Evolutionary conservation across 495 filamentous ascomycete genomes (phyloP).

Genomic region (Eremomyces bilateralis): DNA sequence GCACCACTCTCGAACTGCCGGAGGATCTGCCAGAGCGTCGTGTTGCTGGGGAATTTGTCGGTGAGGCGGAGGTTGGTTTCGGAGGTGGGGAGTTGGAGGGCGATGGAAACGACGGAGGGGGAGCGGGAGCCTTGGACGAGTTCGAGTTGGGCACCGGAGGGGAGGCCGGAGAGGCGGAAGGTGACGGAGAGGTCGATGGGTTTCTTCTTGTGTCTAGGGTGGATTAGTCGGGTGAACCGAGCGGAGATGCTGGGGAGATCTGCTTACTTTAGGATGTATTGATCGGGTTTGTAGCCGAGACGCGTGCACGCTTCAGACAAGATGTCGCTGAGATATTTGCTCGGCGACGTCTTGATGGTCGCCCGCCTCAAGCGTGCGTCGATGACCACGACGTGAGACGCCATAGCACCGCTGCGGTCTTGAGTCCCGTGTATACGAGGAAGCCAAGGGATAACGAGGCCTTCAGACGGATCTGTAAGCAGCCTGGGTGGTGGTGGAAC

Average conservation of each 20-base stretch:
- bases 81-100: conserved; percentile 52
- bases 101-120: conserved; percentile 63
- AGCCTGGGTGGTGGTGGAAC: background rate
- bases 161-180: conserved; percentile 69
- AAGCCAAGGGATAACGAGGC: background rate
- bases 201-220: conserved; percentile 52
- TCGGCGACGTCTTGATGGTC: conserved; percentile 65
- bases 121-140: conserved; percentile 68
- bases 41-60: conserved; percentile 67
- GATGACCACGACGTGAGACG: conserved; percentile 73
- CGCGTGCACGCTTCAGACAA: conserved; percentile 70
- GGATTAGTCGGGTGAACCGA: conserved; percentile 4
- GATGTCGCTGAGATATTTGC: conserved; percentile 60
- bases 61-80: conserved; percentile 46
- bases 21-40: conserved; percentile 67
- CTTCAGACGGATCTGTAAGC: background rate
- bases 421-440: no score
- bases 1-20: conserved; percentile 65
- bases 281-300: conserved; percentile 39
- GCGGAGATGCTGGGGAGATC: background rate
- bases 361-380: conserved; percentile 49
- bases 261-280: conserved; percentile 60
- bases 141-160: conserved; percentile 74
- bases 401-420: conserved; percentile 31
- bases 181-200: conserved; percentile 62